These are phyloP conservation scores for Dactylella cylindrospora DNA, from an alignment of 2,329 filamentous ascomycete genomes.

Conservation along the genomic window DNA sequence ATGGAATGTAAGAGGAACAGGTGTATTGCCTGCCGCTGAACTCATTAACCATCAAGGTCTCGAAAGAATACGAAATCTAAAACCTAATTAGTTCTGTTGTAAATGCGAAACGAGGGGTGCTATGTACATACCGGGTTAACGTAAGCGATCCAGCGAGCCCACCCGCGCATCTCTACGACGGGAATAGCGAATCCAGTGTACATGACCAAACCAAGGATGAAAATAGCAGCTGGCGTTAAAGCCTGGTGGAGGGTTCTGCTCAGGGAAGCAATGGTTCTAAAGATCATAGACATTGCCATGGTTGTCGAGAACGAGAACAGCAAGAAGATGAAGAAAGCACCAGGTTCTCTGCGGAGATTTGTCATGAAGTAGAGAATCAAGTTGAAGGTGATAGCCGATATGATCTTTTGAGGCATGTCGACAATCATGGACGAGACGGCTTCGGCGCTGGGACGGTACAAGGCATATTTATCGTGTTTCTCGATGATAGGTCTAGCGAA, in stretches of 20 bases:
- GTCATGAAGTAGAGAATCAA: conserved; percentile 83
- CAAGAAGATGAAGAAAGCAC: conserved; percentile 81
- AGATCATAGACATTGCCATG: conserved; percentile 80
- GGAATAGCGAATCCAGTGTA: conserved; percentile 63
- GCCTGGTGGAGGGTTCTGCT: conserved; percentile 68
- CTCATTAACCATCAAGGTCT: conserved; percentile 79
- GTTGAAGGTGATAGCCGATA: conserved; percentile 76
- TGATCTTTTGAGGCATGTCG: conserved; percentile 79
- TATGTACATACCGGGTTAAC: conserved; percentile 65
- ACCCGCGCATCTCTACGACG: conserved; percentile 70
- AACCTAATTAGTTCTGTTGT: background rate
- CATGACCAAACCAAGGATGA: conserved; percentile 67
- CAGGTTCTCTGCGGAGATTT: conserved; percentile 71
- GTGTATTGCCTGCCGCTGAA: conserved; percentile 66
- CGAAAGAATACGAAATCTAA: conserved; percentile 67
- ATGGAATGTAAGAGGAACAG: conserved; percentile 59
- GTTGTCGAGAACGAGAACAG: conserved; percentile 73
- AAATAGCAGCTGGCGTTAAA: conserved; percentile 62
- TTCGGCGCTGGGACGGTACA: conserved; percentile 88
- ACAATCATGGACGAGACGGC: conserved; percentile 83
- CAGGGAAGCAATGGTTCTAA: conserved; percentile 73
- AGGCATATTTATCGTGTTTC: conserved; percentile 80
- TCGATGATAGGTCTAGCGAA: conserved; percentile 71
- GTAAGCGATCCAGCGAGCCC: conserved; percentile 82
- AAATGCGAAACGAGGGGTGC: background rate